Conservation (phyloP, 768 basidiomycete genomes). For the Tylopilus vinaceipallidus region DNA sequence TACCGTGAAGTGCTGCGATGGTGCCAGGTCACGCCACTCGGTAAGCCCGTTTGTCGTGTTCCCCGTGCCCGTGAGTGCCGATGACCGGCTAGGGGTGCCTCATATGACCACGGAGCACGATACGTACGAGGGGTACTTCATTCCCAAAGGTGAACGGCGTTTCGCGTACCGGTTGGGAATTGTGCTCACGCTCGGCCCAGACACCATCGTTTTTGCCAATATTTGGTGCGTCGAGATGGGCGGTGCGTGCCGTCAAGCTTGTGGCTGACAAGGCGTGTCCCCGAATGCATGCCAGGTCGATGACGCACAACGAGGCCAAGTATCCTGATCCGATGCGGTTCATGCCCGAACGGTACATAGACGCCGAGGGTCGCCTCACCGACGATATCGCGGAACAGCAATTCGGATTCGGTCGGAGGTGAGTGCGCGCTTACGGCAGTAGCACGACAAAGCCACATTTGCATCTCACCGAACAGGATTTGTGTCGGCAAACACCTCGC, state of each 20-base stretch:
- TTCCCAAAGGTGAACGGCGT: slow-evolving; percentile 20
- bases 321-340: slow-evolving; percentile 23
- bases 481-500: slow-evolving; percentile 30
- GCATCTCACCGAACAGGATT: slow-evolving; percentile 6
- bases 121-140: slow-evolving; percentile 17
- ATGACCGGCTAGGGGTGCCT: slow-evolving; percentile 24
- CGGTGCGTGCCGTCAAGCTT: neutral
- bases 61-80: neutral
- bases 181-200: slow-evolving; percentile 1
- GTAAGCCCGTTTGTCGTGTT: slow-evolving; percentile 1
- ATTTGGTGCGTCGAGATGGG: slow-evolving; percentile 9
- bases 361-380: slow-evolving; percentile 14
- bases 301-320: slow-evolving; percentile 24
- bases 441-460: too few species aligned
- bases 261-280: neutral
- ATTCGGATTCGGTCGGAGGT: slow-evolving; percentile 28
- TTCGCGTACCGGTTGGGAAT: too few species aligned
- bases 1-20: slow-evolving; percentile 25
- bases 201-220: slow-evolving; percentile 24
- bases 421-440: neutral
- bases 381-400: slow-evolving; percentile 18
- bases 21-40: slow-evolving; percentile 25
- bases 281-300: slow-evolving; percentile 24
- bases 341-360: slow-evolving; percentile 22
- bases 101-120: slow-evolving; percentile 23